These are phyloP conservation scores for sorghum (Sorghum bicolor) DNA, from an alignment of 176 grass and related monocot genomes.

Conservation along the genomic window Sorghum_bicolor_NCBIv3 NC_012870.2:3077001-3077500, in stretches of 20 bases:
- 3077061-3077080: neutral
- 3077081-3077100: neutral
- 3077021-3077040: neutral
- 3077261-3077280: neutral
- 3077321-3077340: neutral
- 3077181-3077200: neutral
- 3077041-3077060: neutral
- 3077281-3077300: neutral
- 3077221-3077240: neutral
- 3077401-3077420: neutral
- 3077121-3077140: neutral
- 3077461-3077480: slow-evolving; percentile 32
- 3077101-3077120: neutral
- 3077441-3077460: neutral
- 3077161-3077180: neutral
- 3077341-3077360: neutral
- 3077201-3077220: neutral
- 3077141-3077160: neutral
- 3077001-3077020: neutral
- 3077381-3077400: neutral
- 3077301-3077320: neutral
- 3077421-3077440: neutral
- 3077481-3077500: slow-evolving; percentile 25
- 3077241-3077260: neutral
- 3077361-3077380: neutral